Evolutionary conservation across 1,284 basidiomycete genomes (phyloP).

Genomic region (Ustilago crameri): DNA sequence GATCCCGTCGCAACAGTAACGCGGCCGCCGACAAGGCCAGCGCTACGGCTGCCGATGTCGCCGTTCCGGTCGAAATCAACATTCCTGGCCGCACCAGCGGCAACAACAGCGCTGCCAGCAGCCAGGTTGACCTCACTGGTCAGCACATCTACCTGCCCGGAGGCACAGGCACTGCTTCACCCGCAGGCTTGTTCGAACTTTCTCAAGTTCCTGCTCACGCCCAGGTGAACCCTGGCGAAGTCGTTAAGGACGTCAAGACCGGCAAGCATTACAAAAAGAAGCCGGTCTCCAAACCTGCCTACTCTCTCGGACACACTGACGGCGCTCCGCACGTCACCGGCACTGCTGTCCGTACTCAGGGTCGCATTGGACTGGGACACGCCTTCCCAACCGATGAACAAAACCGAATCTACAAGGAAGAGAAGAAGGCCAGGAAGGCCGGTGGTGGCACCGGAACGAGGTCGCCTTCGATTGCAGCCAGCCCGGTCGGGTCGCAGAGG

Average conservation of each 20-base stretch:
- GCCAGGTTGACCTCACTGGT: conserved; percentile 37
- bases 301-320: conserved; percentile 44
- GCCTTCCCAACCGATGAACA: conserved; percentile 49
- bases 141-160: conserved; percentile 41
- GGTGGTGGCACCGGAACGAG: conserved; percentile 26
- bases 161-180: conserved; percentile 1
- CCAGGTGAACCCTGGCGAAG: conserved; percentile 16
- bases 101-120: conserved; percentile 33
- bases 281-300: conserved; percentile 31
- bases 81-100: conserved; percentile 15
- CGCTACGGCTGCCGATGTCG: conserved; percentile 31
- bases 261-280: conserved; percentile 55
- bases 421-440: conserved; percentile 29
- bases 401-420: conserved; percentile 36
- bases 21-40: conserved; percentile 2
- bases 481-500: conserved; percentile 4
- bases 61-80: conserved; percentile 39
- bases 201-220: conserved; percentile 29
- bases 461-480: conserved; percentile 23
- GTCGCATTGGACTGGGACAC: conserved; percentile 43
- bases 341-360: conserved; percentile 11
- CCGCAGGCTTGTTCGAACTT: conserved; percentile 33
- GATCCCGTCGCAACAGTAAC: conserved; percentile 30
- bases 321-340: conserved; percentile 32
- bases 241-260: conserved; percentile 50